phyloP scores from a whole-genome alignment of 768 basidiomycete species.

The Collybia mongolica region DNA sequence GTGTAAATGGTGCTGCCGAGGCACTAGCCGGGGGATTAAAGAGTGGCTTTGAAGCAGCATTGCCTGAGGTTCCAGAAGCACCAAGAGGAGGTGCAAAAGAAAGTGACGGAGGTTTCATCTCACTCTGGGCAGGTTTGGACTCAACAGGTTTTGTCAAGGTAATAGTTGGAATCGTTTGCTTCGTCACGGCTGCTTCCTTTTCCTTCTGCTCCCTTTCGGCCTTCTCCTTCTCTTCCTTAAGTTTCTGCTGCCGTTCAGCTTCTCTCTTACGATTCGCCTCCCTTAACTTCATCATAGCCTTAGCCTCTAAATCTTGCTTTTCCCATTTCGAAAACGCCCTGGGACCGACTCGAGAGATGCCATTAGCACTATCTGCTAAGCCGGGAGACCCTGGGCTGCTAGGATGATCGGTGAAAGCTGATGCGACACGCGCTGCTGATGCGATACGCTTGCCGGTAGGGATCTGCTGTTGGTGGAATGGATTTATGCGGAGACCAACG shows the following conservation, averaged over 20 bases:
- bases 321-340: conserved; percentile 76
- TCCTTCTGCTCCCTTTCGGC: conserved; percentile 25
- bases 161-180: conserved; percentile 22
- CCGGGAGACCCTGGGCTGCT: conserved; percentile 23
- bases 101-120: conserved; percentile 16
- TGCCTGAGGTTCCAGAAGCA: conserved; percentile 7
- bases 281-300: conserved; percentile 72
- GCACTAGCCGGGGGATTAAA: conserved; percentile 1
- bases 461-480: conserved; percentile 36
- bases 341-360: conserved; percentile 26
- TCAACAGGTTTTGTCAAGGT: conserved; percentile 27
- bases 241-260: conserved; percentile 36
- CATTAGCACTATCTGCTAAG: conserved; percentile 58
- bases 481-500: conserved; percentile 45
- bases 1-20: conserved; percentile 1
- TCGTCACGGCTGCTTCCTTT: conserved; percentile 21
- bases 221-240: conserved; percentile 37
- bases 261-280: conserved; percentile 44
- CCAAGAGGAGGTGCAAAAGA: conserved; percentile 19
- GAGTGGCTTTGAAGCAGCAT: conserved; percentile 6
- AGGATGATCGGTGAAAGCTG: conserved; percentile 19
- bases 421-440: conserved; percentile 43
- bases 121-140: conserved; percentile 16
- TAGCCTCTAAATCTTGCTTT: conserved; percentile 82
- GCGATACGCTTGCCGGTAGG: conserved; percentile 33